phyloP scores from a whole-genome alignment of 192 early-diverging fungal genomes.

The Phycomyces blakesleeanus region DNA sequence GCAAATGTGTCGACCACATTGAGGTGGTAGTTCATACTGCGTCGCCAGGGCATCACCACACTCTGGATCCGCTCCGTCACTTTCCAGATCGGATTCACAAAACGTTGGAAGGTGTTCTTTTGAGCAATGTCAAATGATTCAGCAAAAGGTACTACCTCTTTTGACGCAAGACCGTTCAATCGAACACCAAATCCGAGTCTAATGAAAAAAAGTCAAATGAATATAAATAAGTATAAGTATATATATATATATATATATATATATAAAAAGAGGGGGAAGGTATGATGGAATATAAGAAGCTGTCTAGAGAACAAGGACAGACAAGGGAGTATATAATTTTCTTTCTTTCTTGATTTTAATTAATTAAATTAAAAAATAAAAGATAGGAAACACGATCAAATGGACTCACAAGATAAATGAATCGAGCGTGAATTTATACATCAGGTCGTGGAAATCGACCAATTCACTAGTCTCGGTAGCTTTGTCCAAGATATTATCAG shows the following conservation, averaged over 20 bases:
- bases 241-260: too few species aligned
- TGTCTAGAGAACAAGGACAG: too few species aligned
- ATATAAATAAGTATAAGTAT: too few species aligned
- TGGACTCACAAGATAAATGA: constrained; percentile 43
- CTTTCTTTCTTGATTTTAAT: too few species aligned
- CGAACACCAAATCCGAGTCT: constrained; percentile 48
- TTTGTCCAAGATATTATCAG: constrained; percentile 22
- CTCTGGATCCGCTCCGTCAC: neutral
- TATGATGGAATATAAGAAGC: too few species aligned
- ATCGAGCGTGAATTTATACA: constrained; percentile 49
- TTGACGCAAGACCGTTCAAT: constrained; percentile 35
- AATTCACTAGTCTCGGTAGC: constrained; percentile 26
- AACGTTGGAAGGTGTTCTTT: constrained; percentile 24
- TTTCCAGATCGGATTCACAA: constrained; percentile 28
- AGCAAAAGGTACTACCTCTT: constrained; percentile 44
- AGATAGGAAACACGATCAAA: too few species aligned
- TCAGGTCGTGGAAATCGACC: constrained; percentile 44
- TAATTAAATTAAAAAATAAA: too few species aligned
- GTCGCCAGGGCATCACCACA: constrained; percentile 15
- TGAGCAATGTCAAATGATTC: constrained; percentile 50
- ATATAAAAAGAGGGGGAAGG: too few species aligned
- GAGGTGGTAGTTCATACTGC: constrained; percentile 21
- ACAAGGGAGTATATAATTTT: too few species aligned
- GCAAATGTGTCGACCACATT: constrained; percentile 30
- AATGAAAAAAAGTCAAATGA: too few species aligned